Evolutionary conservation across 2,329 filamentous ascomycete species (phyloP).

Genomic region (Pyrenochaeta sp.): DNA sequence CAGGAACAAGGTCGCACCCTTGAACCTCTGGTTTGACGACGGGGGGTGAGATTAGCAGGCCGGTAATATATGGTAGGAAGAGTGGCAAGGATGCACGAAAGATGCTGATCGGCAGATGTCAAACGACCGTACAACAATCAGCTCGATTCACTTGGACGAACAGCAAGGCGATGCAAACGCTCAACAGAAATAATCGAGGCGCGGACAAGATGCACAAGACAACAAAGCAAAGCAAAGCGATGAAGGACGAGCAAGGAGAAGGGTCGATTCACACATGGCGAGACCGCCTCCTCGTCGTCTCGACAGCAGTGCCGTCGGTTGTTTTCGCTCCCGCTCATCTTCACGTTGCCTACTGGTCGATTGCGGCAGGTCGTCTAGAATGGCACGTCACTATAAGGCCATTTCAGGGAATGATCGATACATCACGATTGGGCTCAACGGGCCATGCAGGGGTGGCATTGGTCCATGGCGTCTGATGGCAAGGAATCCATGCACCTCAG

Average conservation of each 20-base stretch:
- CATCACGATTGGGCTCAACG: conserved; percentile 29
- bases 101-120: conserved; percentile 16
- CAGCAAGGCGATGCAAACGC: conserved; percentile 11
- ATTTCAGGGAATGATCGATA: conserved; percentile 40
- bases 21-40: conserved; percentile 8
- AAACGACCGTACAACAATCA: conserved; percentile 16
- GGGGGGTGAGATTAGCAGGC: conserved; percentile 7
- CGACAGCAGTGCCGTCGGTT: conserved; percentile 1
- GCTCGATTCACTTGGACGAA: neutral
- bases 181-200: neutral
- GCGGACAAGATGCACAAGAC: neutral
- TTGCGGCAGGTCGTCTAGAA: conserved; percentile 12
- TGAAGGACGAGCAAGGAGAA: neutral
- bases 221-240: conserved; percentile 1
- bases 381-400: conserved; percentile 43
- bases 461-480: conserved; percentile 6
- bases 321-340: neutral
- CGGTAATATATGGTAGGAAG: conserved; percentile 20
- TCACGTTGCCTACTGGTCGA: conserved; percentile 6
- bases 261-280: conserved; percentile 5
- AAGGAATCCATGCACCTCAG: neutral
- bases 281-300: conserved; percentile 7
- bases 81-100: conserved; percentile 12
- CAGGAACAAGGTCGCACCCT: conserved; percentile 22
- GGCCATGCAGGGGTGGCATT: conserved; percentile 26